Conservation (phyloP, 75 land plant species). For the Ceratopteris richardii region DNA sequence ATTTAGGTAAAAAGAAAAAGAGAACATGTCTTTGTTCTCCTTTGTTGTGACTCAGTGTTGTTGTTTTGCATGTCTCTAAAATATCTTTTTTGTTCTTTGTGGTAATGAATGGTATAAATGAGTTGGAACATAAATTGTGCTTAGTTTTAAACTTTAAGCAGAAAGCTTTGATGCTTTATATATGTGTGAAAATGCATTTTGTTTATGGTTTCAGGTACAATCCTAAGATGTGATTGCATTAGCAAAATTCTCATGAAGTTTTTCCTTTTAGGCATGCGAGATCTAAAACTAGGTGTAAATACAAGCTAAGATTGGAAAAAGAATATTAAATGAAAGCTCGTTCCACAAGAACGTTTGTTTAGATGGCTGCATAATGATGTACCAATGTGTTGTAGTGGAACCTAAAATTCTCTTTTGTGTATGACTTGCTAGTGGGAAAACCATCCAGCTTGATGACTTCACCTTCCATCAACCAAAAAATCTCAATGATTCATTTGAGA, state of each 20-base stretch:
- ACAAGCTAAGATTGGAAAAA: constrained; percentile 97
- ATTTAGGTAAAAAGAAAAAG: too few relatives aligned
- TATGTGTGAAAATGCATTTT: background rate
- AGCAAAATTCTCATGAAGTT: constrained; percentile 98
- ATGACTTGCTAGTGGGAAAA: constrained; percentile 73
- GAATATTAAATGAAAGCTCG: constrained; percentile 91
- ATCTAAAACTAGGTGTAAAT: constrained; percentile 91
- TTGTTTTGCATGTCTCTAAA: too few relatives aligned
- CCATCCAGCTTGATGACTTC: constrained; percentile 98
- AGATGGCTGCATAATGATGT: background rate
- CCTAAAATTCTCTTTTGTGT: too few relatives aligned
- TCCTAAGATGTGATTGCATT: constrained; percentile 91
- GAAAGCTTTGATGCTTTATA: too few relatives aligned
- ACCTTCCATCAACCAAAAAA: constrained; percentile 99
- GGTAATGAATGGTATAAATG: too few relatives aligned
- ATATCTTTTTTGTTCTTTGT: too few relatives aligned
- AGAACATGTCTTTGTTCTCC: too few relatives aligned
- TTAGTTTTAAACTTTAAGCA: too few relatives aligned
- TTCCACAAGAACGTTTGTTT: constrained; percentile 70
- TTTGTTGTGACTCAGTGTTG: too few relatives aligned
- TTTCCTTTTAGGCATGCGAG: constrained; percentile 99
- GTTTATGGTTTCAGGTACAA: constrained; percentile 55
- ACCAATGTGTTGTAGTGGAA: background rate
- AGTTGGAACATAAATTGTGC: too few relatives aligned
- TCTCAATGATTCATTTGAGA: constrained; percentile 91